phyloP scores from a whole-genome alignment of 306 rosid species.

The Canavalia ensiformis region DNA sequence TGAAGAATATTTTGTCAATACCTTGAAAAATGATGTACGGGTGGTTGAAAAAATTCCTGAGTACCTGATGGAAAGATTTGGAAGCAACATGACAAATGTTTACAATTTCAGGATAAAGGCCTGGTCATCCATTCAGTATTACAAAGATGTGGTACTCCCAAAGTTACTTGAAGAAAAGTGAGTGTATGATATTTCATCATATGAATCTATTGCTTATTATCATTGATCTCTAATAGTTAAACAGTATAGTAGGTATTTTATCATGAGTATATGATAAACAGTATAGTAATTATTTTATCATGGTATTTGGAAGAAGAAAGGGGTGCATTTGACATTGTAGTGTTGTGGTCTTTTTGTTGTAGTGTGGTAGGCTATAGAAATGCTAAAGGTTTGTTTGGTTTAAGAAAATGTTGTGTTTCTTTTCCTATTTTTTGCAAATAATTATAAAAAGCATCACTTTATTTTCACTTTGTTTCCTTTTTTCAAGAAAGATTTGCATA shows the following conservation, averaged over 20 bases:
- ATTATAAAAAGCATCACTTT: too few species aligned
- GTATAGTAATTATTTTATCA: not conserved
- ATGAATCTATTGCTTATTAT: conserved; percentile 26
- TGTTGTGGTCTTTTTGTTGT: not conserved
- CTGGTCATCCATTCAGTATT: conserved; percentile 86
- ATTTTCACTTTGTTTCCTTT: too few species aligned
- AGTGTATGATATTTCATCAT: conserved; percentile 49
- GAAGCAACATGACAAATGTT: conserved; percentile 88
- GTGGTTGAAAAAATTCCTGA: conserved; percentile 87
- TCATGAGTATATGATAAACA: not conserved
- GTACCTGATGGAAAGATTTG: conserved; percentile 96
- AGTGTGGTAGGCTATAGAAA: too few species aligned
- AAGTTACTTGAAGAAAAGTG: conserved; percentile 95
- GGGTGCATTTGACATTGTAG: not conserved
- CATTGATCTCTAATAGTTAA: conserved; percentile 41
- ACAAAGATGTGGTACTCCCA: conserved; percentile 86
- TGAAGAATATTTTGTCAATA: conserved; percentile 75
- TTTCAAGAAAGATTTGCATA: too few species aligned
- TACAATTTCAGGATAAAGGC: conserved; percentile 98
- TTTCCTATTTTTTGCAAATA: not conserved
- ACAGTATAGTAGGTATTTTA: not conserved
- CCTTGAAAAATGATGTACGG: conserved; percentile 82
- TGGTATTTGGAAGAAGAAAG: conserved; percentile 25
- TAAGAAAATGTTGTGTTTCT: too few species aligned
- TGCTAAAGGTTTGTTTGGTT: not conserved